Evolutionary conservation across 1,284 basidiomycete genomes (phyloP), one percentile per base, ranked within the genome.

Genomic region (Puccinia horiana): DNA sequence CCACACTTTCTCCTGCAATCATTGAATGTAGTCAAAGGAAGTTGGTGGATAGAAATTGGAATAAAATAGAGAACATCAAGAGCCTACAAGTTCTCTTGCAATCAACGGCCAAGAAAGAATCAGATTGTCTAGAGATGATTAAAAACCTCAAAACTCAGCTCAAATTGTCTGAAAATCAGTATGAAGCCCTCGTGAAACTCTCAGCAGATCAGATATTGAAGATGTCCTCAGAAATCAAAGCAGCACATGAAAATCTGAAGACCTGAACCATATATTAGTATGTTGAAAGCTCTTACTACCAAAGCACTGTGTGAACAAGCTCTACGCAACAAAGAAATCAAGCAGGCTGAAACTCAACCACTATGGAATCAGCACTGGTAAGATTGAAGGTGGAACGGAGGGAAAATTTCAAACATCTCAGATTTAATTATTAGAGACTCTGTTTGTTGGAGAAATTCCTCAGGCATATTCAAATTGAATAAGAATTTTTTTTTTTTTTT

Each of bases 41-140:
- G n/a, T n/a, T n/a, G n/a, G n/a, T 18, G 8, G 54, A 32, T 29
- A 40, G 5, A n/a, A 35, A 58, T 44, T n/a, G 37, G 47, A 42
- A 42, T 44, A 11, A 75, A 42, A 35, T 5, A 23, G 72, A 81
- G 4, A 56, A 63, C 18, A 81, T 54, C n/a, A 32, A 74, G 44
- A 70, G 79, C 49, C 58, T 81, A 9, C 37, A 81, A 40, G 40
- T 73, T n/a, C 47, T 81, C 4, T 74, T 42, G 82, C 94, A 93
- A 83, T 93, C 95, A 0, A 96, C 96, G 95, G 94, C 94, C 1
- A 92, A 94, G 88, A 96, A 96, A 86, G 94, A 97, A 87, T 93
- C 93, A 1, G 89, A 91, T 72, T 94, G 96, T 87, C 91, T 91
- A 32, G 93, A 95, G 85, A 86, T 89, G 37, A 91, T 95, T 20